Base-by-base conservation (phyloP, 257 asterid genomes). In the Salvia hispanica region DNA sequence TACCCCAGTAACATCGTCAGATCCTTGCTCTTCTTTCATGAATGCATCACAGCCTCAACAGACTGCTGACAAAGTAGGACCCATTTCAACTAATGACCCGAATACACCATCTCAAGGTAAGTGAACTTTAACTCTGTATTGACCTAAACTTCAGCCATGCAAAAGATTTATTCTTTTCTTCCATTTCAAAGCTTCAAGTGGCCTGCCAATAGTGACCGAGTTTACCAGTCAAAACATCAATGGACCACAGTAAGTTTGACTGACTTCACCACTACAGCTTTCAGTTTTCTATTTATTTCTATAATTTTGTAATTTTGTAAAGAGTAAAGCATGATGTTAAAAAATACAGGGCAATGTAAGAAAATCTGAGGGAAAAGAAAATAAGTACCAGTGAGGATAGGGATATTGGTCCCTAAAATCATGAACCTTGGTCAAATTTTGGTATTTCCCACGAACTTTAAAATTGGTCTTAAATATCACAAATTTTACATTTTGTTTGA, bases 241-340 rank as follows among this genome's bases (percentile, higher is more conserved):
- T 31, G 70, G 67, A 65, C 67, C 51, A 60, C 61, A 59, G 78
- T 74, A 74, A 74, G 78, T 59, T 37, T 2, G 15, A 33, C 53
- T 9, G 13, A 15, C 46, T 51, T 31, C 25, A 40, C 15, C 51
- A 34, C 44, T 72, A 45, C 7, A 10, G 58, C 37, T 18, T 63
- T 64, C 9, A 33, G 51, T 48, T 51, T 40, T 61, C 13, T 54
- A 14, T 61, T 10, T 47, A 8, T 6, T 44, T 28, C 6, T 28
- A 3, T 33, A 25, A 25, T 55, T 9, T 12, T 55, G 14, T 33
- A 25, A 25, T 55, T 9, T 12, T 55, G 14, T 28, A 10, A 55
- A 10, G 15, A 28, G 42, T 3, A 2, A 55, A 25, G 37, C 50
- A 40, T 59, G 21, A 40, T 15, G 34, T 7, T 37, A 40, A 59